A percentile compares a stretch with the other conserved stretches of the same genome.
Conservation (phyloP, 192 early-diverging fungal species). For the Linnemannia hyalina region DNA sequence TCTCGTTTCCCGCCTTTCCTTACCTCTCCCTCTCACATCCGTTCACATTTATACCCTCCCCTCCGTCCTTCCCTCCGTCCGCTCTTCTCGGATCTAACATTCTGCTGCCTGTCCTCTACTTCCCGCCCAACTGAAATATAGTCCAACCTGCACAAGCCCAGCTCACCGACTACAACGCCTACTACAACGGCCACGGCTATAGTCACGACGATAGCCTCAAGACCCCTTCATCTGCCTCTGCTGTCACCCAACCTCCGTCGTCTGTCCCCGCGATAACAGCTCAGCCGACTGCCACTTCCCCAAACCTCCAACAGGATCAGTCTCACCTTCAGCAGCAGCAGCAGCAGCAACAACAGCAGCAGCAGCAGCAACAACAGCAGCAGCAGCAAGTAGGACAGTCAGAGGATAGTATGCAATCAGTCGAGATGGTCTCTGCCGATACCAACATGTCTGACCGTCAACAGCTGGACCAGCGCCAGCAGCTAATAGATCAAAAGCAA, state of each 20-base stretch:
- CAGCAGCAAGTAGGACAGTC: slow-evolving; percentile 10
- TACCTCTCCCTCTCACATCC: neutral
- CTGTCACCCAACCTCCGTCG: neutral
- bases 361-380: slow-evolving; percentile 18
- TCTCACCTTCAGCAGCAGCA: slow-evolving; percentile 9
- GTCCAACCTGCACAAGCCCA: slow-evolving; percentile 7
- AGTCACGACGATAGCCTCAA: slow-evolving; percentile 23
- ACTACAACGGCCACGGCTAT: slow-evolving; percentile 31
- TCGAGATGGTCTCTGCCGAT: slow-evolving; percentile 53
- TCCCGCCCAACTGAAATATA: slow-evolving; percentile 1
- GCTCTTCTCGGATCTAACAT: neutral
- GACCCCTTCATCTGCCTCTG: neutral
- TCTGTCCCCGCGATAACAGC: neutral
- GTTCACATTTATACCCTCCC: neutral
- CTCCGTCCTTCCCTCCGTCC: neutral
- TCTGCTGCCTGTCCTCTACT: neutral
- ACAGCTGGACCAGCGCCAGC: slow-evolving; percentile 36
- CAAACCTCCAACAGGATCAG: slow-evolving; percentile 4
- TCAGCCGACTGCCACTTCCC: neutral
- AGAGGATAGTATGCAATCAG: slow-evolving; percentile 43
- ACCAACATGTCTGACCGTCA: slow-evolving; percentile 35
- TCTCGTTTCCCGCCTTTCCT: neutral
- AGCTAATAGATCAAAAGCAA: slow-evolving; percentile 39
- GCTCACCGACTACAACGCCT: slow-evolving; percentile 34
- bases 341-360: slow-evolving; percentile 12